A percentile compares a stretch with the other conserved stretches of the same genome.
Evolutionary conservation across 2,329 filamentous ascomycete genomes (phyloP).

Genomic region (Pseudocercospora eumusae): DNA sequence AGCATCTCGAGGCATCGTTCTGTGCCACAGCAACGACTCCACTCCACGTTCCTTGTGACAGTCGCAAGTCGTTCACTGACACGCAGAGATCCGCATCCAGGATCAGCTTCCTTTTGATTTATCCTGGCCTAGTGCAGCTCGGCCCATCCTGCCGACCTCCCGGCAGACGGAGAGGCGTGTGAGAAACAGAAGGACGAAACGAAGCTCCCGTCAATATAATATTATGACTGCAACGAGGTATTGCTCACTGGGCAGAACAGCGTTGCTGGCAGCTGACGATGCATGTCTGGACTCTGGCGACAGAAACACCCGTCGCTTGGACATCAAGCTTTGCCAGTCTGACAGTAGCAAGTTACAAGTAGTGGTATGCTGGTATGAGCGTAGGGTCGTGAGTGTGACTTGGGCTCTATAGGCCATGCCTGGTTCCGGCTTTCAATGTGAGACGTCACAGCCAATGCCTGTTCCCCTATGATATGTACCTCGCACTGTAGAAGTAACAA

Average conservation of each 20-base stretch:
- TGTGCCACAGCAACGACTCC: neutral
- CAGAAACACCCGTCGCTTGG: neutral
- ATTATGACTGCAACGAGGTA: slow-evolving; percentile 1
- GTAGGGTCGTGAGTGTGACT: neutral
- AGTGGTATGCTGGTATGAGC: neutral
- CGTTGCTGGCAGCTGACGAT: neutral
- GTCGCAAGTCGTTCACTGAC: neutral
- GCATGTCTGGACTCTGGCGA: neutral
- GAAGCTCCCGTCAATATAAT: neutral
- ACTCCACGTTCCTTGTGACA: slow-evolving; percentile 5
- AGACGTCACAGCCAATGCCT: slow-evolving; percentile 3
- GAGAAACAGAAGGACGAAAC: neutral
- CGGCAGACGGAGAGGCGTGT: neutral
- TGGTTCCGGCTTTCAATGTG: neutral
- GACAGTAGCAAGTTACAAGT: neutral
- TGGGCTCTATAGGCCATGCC: neutral
- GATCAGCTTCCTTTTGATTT: neutral
- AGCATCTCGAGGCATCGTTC: neutral
- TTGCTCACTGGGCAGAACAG: neutral
- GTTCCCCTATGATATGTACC: too few species aligned
- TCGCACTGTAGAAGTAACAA: neutral
- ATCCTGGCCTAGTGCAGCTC: neutral
- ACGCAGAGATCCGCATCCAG: slow-evolving; percentile 2
- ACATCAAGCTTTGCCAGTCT: neutral
- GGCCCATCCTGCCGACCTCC: slow-evolving; percentile 3